A percentile compares a stretch with the other conserved stretches of the same genome.
These are phyloP conservation scores for Mycosarcoma maydis DNA, from an alignment of 1,284 basidiomycete species.

Conservation along the genomic window DNA sequence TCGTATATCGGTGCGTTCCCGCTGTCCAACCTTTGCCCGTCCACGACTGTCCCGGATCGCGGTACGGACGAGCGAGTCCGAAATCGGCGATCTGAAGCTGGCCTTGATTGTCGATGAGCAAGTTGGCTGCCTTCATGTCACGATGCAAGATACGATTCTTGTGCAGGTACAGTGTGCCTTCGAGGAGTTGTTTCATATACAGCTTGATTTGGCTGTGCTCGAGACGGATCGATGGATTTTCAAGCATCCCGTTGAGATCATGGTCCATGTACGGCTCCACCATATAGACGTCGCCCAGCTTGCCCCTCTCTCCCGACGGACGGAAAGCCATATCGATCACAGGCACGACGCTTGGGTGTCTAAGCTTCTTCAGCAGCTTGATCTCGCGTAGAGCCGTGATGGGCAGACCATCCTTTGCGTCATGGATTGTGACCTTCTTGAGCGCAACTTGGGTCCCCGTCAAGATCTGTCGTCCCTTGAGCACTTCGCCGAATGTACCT, in stretches of 20 bases:
- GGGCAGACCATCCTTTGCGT: constrained; percentile 93
- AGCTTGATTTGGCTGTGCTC: constrained; percentile 79
- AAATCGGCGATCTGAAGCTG: constrained; percentile 82
- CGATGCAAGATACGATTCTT: constrained; percentile 95
- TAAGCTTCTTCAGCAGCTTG: constrained; percentile 89
- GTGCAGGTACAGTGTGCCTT: constrained; percentile 96
- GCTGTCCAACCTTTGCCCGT: constrained; percentile 54
- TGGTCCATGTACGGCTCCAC: constrained; percentile 99
- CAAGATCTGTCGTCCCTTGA: constrained; percentile 60
- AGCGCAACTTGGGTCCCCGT: constrained; percentile 81
- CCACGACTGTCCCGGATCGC: constrained; percentile 58
- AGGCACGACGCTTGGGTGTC: constrained; percentile 85
- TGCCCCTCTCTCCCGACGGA: constrained; percentile 50
- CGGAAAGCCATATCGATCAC: constrained; percentile 87
- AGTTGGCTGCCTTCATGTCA: constrained; percentile 98
- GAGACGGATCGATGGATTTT: constrained; percentile 69
- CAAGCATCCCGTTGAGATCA: constrained; percentile 89
- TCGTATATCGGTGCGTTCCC: constrained; percentile 77
- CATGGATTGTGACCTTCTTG: constrained; percentile 94
- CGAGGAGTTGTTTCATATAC: constrained; percentile 92
- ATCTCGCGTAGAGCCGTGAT: constrained; percentile 98
- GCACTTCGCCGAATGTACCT: constrained; percentile 67
- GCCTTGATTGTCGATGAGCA: constrained; percentile 82
- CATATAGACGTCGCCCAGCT: constrained; percentile 82
- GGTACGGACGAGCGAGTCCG: constrained; percentile 80